Evolutionary conservation across 805 yeast species (phyloP).

Genomic region (Candida yuanshanica): DNA sequence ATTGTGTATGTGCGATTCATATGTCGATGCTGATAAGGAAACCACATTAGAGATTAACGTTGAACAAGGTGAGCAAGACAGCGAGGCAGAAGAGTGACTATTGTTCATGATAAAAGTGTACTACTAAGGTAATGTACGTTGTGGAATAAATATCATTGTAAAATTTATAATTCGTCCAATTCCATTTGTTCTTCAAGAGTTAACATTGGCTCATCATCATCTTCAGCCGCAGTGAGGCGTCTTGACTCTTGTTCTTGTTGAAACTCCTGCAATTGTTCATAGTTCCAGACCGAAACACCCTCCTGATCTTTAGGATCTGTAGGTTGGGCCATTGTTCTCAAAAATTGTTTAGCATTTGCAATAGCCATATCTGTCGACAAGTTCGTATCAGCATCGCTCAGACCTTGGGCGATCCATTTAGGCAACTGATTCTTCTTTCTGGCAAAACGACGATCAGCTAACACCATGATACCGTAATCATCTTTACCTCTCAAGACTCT

Average conservation of each 20-base stretch:
- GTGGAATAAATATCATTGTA: conserved; percentile 6
- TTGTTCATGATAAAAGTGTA: background rate
- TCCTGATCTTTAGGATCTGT: conserved; percentile 83
- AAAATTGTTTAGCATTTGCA: conserved; percentile 87
- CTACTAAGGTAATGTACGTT: background rate
- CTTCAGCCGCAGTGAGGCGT: conserved; percentile 15
- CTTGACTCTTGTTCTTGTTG: conserved; percentile 46
- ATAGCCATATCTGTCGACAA: conserved; percentile 96
- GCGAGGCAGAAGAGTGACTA: conserved; percentile 11
- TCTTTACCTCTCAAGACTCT: conserved; percentile 96
- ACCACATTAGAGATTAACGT: conserved; percentile 47
- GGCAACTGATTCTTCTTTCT: conserved; percentile 86
- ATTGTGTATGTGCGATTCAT: conserved; percentile 90
- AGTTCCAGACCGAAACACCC: conserved; percentile 90
- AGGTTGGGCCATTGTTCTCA: conserved; percentile 93
- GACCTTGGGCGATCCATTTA: conserved; percentile 94
- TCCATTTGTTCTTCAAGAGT: conserved; percentile 24
- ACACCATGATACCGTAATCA: conserved; percentile 97
- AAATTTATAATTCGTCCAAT: conserved; percentile 12
- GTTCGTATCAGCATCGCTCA: conserved; percentile 86
- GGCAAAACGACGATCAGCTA: conserved; percentile 91
- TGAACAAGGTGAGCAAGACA: conserved; percentile 25
- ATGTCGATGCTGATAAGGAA: conserved; percentile 90
- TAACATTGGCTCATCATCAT: conserved; percentile 24
- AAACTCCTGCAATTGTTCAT: conserved; percentile 54